Percentiles rank a stretch among this genome's conserved stretches.
Evolutionary conservation across 2,329 filamentous ascomycete species (phyloP).

Genomic region (Parastagonospora avenae): DNA sequence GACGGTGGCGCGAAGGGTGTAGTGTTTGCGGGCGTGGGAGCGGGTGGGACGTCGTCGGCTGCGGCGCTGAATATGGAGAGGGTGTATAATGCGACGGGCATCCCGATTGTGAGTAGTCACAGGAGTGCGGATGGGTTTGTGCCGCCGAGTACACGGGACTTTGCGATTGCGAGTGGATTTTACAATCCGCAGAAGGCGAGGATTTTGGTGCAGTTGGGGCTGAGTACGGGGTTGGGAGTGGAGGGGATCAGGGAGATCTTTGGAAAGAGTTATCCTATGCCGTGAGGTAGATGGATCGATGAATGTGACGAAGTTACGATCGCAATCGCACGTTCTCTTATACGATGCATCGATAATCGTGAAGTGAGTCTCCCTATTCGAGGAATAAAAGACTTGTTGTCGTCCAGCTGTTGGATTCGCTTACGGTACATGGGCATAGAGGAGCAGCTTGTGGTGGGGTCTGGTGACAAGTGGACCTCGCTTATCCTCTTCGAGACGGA

Average conservation of each 20-base stretch:
- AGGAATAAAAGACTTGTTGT: no score
- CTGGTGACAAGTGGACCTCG: neutral
- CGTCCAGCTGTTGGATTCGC: no score
- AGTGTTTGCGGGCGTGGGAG: conserved; percentile 62
- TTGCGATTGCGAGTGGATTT: conserved; percentile 55
- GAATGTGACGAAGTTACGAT: neutral
- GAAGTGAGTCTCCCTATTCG: no score
- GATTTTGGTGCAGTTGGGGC: conserved; percentile 53
- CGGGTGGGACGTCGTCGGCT: conserved; percentile 52
- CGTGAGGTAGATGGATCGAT: conserved; percentile 1
- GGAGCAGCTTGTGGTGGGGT: neutral
- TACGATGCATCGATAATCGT: no score
- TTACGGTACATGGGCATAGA: no score
- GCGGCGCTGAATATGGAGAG: conserved; percentile 47
- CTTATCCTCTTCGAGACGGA: neutral
- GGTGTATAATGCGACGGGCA: conserved; percentile 53
- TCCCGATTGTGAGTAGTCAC: conserved; percentile 59
- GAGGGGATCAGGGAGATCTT: conserved; percentile 53
- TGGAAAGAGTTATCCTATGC: conserved; percentile 37
- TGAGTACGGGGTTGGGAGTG: conserved; percentile 38
- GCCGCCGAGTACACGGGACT: conserved; percentile 35
- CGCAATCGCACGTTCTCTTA: no score
- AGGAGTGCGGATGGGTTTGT: conserved; percentile 60
- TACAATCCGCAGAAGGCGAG: conserved; percentile 63
- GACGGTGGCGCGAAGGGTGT: conserved; percentile 59